These are phyloP conservation scores for Populus deltoides DNA, from an alignment of 345 rosid species.

Conservation along the genomic window DNA sequence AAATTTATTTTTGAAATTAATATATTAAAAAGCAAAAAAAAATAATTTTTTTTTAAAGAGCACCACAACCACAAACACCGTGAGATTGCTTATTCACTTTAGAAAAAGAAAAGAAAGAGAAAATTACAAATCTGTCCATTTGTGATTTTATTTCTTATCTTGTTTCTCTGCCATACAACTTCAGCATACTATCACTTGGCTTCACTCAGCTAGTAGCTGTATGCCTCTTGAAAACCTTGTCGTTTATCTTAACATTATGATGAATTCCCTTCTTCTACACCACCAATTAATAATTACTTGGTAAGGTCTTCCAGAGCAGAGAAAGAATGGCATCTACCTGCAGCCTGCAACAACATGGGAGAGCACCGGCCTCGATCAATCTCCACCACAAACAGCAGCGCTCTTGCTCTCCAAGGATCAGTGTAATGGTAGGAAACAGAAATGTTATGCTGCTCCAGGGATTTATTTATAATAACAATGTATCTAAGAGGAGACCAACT, in stretches of 20 bases:
- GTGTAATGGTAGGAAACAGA: background rate
- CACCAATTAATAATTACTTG: background rate
- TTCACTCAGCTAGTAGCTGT: background rate
- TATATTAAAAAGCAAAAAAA: too few species aligned
- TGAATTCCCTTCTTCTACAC: background rate
- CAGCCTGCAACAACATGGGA: slow-evolving; percentile 23
- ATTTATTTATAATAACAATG: background rate
- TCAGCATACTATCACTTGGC: background rate
- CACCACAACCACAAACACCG: too few species aligned
- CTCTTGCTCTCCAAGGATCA: background rate
- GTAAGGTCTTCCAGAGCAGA: background rate
- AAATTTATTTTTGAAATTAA: too few species aligned
- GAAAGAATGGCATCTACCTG: slow-evolving; percentile 30
- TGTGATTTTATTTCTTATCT: slow-evolving; percentile 25
- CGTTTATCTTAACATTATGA: background rate
- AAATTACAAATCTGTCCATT: background rate
- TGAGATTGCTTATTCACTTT: too few species aligned
- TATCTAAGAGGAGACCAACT: background rate
- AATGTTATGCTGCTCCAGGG: background rate
- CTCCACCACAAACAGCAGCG: slow-evolving; percentile 10
- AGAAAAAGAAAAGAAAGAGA: too few species aligned
- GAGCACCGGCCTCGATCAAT: slow-evolving; percentile 19
- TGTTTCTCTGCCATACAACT: slow-evolving; percentile 34
- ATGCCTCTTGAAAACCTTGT: background rate
- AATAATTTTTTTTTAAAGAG: too few species aligned